Base-by-base conservation (phyloP, 306 rosid genomes). In the Prunus campanulata region DNA sequence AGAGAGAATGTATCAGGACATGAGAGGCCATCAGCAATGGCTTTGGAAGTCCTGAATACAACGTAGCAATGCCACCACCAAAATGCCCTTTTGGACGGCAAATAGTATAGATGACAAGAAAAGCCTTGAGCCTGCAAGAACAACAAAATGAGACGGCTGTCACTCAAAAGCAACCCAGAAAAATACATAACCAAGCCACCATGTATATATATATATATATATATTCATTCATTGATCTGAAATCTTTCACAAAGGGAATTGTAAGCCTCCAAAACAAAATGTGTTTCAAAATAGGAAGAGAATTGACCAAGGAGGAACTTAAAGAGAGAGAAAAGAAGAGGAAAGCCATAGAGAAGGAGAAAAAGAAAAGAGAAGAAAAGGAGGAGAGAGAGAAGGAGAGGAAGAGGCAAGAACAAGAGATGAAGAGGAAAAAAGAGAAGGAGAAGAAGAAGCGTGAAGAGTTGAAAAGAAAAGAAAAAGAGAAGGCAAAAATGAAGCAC, bases 211-310 rank as follows among this genome's bases (percentile, higher is more conserved):
- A 4, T 66, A 1, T 2, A n/a, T 6, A 7, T 64, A 32, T 32
- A 32, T 32, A 32, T 66, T 42, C 3, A 27, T 60, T 52, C 3
- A 27, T 60, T 52, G 70, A 52, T 59, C 25, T 55, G 27, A n/a
- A 30, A 59, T 57, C 13, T 47, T 49, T 61, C 20, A 30, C n/a
- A 11, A 39, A 25, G 24, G 52, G 24, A 55, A 9, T 5, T 44
- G 47, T n/a, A 42, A 12, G 11, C 1, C 12, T 60, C 42, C 1
- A 7, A 2, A 27, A 44, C 61, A 74, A 71, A 22, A 89, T 87
- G 91, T 89, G 90, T 64, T 86, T 89, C 83, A 83, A 52, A 74
- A 55, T 84, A 65, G 57, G 71, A 32, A 84, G 78, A 81, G 81
- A 87, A 52, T 68, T 79, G 22, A 84, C 74, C 1, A 83, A 68